These are phyloP conservation scores for Escovopsis sp. DNA, from an alignment of 2,329 filamentous ascomycete species.

Conservation along the genomic window DNA sequence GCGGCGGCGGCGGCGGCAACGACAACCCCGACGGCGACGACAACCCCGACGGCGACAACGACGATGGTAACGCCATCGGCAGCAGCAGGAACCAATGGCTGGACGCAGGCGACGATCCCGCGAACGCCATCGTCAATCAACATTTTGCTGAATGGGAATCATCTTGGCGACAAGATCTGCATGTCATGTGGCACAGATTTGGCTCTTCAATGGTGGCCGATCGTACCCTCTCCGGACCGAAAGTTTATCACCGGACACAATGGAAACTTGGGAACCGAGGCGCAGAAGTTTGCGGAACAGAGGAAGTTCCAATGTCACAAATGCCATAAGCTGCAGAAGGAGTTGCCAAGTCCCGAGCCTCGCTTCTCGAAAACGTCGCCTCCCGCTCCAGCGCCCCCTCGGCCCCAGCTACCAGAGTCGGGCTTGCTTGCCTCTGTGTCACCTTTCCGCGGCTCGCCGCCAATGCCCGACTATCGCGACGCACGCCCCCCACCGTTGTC, in stretches of 20 bases:
- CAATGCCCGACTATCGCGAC: slow-evolving; percentile 13
- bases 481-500: slow-evolving; percentile 6
- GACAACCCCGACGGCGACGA: slow-evolving; percentile 5
- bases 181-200: slow-evolving; percentile 53
- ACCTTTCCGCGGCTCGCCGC: slow-evolving; percentile 16
- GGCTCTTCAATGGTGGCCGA: slow-evolving; percentile 60
- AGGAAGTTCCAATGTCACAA: slow-evolving; percentile 61
- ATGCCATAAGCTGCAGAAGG: slow-evolving; percentile 44
- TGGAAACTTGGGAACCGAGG: slow-evolving; percentile 37
- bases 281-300: slow-evolving; percentile 43
- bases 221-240: slow-evolving; percentile 36
- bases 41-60: too few relatives aligned
- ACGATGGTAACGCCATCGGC: slow-evolving; percentile 8
- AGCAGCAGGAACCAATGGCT: slow-evolving; percentile 4
- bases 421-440: slow-evolving; percentile 11
- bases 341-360: slow-evolving; percentile 9
- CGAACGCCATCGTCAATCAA: slow-evolving; percentile 15
- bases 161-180: slow-evolving; percentile 40
- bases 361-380: slow-evolving; percentile 1
- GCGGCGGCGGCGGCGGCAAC: slow-evolving; percentile 27
- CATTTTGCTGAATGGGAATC: slow-evolving; percentile 13
- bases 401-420: slow-evolving; percentile 4
- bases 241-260: slow-evolving; percentile 37
- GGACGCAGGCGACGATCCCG: slow-evolving; percentile 8
- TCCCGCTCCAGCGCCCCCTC: slow-evolving; percentile 2